Percentiles rank a stretch among this genome's conserved stretches.
These are phyloP conservation scores for Hanseniaspora lachancei DNA, from an alignment of 805 yeast genomes.

Conservation along the genomic window DNA sequence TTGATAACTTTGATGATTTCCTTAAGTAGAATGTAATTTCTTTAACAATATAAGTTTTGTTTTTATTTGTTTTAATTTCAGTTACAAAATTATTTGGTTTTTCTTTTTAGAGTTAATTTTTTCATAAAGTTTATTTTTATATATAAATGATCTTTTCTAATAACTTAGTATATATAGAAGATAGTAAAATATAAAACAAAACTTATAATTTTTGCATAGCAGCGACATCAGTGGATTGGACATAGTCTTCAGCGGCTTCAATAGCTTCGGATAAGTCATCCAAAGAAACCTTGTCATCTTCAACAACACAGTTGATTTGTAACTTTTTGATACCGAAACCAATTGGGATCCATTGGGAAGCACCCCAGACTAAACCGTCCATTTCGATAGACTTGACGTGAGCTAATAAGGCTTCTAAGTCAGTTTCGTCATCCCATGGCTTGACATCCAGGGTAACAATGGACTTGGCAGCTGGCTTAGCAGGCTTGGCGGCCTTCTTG, in stretches of 20 bases:
- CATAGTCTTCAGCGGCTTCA: constrained; percentile 95
- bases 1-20: constrained; percentile 12
- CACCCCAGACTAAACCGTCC: constrained; percentile 99
- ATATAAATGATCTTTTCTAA: not conserved
- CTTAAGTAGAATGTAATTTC: not conserved
- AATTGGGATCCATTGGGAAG: constrained; percentile 85
- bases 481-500: constrained; percentile 92
- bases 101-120: not conserved
- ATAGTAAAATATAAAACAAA: constrained; percentile 15
- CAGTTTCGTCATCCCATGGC: constrained; percentile 99
- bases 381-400: constrained; percentile 70
- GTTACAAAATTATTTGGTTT: not conserved
- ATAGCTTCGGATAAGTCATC: constrained; percentile 69
- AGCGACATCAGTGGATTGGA: constrained; percentile 96
- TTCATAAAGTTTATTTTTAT: not conserved
- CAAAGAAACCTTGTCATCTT: constrained; percentile 89
- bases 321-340: constrained; percentile 99
- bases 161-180: not conserved
- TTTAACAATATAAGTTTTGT: too few species aligned
- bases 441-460: constrained; percentile 92
- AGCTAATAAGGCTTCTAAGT: constrained; percentile 75
- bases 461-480: constrained; percentile 98
- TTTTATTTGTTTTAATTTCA: too few species aligned
- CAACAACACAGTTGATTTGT: constrained; percentile 95
- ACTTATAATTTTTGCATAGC: constrained; percentile 90